These are phyloP conservation scores for Euphrasia arctica DNA, from an alignment of 305 asterid species.

Conservation along the genomic window DNA sequence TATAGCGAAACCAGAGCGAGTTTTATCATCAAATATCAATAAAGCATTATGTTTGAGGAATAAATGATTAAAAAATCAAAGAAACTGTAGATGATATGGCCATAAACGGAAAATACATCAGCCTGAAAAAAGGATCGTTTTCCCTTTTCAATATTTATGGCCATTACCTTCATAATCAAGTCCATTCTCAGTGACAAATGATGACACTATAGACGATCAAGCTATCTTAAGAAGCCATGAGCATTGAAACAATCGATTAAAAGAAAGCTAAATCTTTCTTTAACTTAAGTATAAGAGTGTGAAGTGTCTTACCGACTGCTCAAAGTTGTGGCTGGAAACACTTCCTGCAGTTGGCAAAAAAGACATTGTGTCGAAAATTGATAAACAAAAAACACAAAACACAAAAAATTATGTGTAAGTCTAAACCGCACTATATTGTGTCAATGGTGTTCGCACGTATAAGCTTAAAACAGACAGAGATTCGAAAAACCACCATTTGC, in stretches of 20 bases:
- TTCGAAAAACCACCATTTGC: too few species aligned
- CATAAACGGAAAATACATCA: not conserved
- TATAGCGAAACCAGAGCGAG: constrained; percentile 3
- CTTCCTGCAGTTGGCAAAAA: constrained; percentile 49
- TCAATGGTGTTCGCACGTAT: too few species aligned
- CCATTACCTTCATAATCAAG: not conserved
- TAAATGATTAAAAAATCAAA: not conserved
- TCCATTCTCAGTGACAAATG: not conserved
- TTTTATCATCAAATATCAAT: not conserved
- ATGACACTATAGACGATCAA: not conserved
- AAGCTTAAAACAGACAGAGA: too few species aligned
- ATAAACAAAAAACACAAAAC: constrained; percentile 1
- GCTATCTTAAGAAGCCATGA: not conserved
- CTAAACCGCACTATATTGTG: not conserved
- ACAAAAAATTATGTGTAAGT: not conserved
- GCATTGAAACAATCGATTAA: not conserved
- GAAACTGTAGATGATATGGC: too few species aligned
- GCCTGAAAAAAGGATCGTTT: too few species aligned
- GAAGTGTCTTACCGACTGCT: constrained; percentile 50
- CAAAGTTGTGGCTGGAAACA: constrained; percentile 43
- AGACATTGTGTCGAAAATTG: constrained; percentile 14
- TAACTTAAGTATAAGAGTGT: too few species aligned
- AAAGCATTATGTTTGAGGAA: not conserved
- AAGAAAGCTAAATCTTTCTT: not conserved
- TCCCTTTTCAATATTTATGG: not conserved